Base-by-base conservation (phyloP, 78 protist species). In the Speleostelium caveatum region DNA sequence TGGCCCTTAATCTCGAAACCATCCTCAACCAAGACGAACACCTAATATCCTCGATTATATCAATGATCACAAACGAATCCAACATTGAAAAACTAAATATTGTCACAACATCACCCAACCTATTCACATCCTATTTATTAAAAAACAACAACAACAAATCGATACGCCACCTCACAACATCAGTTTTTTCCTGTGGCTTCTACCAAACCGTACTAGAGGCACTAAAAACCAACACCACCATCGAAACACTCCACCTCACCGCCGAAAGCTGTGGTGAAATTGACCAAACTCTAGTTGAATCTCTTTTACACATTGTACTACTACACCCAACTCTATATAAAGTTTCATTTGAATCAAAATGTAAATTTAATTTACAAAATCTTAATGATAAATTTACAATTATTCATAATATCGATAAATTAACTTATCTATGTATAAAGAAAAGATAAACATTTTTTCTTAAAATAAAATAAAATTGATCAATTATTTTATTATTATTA, bases 271-370 rank as follows among this genome's bases (percentile, higher is more conserved):
- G 4, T 30, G 5, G 39, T 7, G 78, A 72, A 41, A 28, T 72
- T n/a, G 16, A 58, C 17, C 17, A 58, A 16, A 16, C 7, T 22
- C 17, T 58, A 7, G 16, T 58, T 58, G 42, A 72, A 72, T 51
- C 60, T 19, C 21, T 72, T n/a, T 28, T 72, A 2, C 19, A 41
- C 24, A 45, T 39, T 0, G 17, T 72, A 17, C 53, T 51, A 53
- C 30, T 33, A 21, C 78, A 72, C 32, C 78, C 78, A 1, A 51
- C 78, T n/a, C 12, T 72, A 21, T 45, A 51, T 33, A 72, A 72
- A 51, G n/a, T 72, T 2, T 24, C 22, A 26, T 36, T 72, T 32
- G 78, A 72, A 53, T 41, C 78, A 8, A 51, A 16, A 41, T 72
- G 60, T 53, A 19, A 56, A 30, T 36, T 35, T 6, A 14, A n/a